Evolutionary conservation across 2,329 filamentous ascomycete genomes (phyloP).

Genomic region (Neofusicoccum cordaticola): DNA sequence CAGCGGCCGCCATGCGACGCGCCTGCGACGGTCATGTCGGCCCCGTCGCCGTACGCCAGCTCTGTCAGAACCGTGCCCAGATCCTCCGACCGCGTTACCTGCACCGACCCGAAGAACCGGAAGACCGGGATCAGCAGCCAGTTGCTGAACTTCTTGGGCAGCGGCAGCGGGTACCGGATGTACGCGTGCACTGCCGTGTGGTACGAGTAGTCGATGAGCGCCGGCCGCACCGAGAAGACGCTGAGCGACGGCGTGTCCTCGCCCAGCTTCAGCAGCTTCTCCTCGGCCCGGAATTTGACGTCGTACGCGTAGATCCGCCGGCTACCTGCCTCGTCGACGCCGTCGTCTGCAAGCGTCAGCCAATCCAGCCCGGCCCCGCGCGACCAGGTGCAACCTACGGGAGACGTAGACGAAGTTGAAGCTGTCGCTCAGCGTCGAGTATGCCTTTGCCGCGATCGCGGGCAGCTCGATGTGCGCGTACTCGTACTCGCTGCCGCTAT

Average conservation of each 20-base stretch:
- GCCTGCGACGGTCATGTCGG: not conserved
- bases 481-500: slow-evolving; percentile 56
- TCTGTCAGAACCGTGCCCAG: slow-evolving; percentile 49
- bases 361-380: not conserved
- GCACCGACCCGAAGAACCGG: slow-evolving; percentile 28
- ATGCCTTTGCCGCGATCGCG: slow-evolving; percentile 49
- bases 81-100: slow-evolving; percentile 46
- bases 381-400: not conserved
- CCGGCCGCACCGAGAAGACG: slow-evolving; percentile 58
- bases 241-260: slow-evolving; percentile 48
- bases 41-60: slow-evolving; percentile 49
- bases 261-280: slow-evolving; percentile 54
- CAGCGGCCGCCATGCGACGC: not conserved
- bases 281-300: slow-evolving; percentile 67
- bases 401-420: slow-evolving; percentile 73
- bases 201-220: slow-evolving; percentile 52
- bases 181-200: slow-evolving; percentile 42
- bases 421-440: not conserved
- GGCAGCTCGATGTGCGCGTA: slow-evolving; percentile 68
- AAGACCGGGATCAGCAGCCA: slow-evolving; percentile 23
- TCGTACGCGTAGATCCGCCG: slow-evolving; percentile 24
- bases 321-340: not conserved
- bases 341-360: not conserved
- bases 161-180: slow-evolving; percentile 22
- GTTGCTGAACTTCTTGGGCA: slow-evolving; percentile 21